Base-by-base conservation (phyloP, 2,329 filamentous ascomycete genomes). In the Claviceps digitariae region DNA sequence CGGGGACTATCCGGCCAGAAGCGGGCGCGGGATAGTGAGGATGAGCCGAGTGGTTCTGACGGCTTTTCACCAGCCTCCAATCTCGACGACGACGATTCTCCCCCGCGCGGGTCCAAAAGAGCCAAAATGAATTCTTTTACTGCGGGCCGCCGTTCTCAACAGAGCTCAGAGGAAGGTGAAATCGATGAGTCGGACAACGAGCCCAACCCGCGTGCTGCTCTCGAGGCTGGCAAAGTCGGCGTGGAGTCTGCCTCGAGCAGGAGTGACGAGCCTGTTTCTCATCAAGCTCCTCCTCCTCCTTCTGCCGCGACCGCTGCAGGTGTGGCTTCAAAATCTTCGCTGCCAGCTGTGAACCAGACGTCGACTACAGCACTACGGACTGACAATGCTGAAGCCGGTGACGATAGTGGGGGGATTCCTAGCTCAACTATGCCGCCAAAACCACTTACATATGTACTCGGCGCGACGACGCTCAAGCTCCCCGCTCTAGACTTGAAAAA, bases 161-260 rank as follows among this genome's bases (percentile, higher is more conserved):
- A 55, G 17, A 58, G 56, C 49, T 60, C 61, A 20, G 66, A 70
- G 52, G 67, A 69, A 54, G 66, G 66, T 23, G 64, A 70, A 57
- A 60, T 66, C 50, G 64, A 64, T 25, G 63, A 66, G 41, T 58
- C 54, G 10, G 54, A 53, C 12, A 52, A 43, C 23, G 54, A 54
- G 12, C 5, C 40, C 4, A 56, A 56, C 29, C 54, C 54, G n/a
- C 52, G 54, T 31, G 48, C 48, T 46, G 54, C 48, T 23, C 44
- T 56, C 20, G 54, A 56, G 38, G 40, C n/a, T 27, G 54, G 52
- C 48, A 56, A 50, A 50, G 40, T n/a, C 12, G 29, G 13, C 17
- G n/a, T 25, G n/a, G 17, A 6, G 20, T 44, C n/a, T 10, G 40
- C 7, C 12, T 15, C 27, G 21, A 48, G 34, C 36, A 20, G 15